A percentile compares a stretch with the other conserved stretches of the same genome.
Conservation (phyloP, 352 stramenopile species). For the Ophiocytium majus region DNA sequence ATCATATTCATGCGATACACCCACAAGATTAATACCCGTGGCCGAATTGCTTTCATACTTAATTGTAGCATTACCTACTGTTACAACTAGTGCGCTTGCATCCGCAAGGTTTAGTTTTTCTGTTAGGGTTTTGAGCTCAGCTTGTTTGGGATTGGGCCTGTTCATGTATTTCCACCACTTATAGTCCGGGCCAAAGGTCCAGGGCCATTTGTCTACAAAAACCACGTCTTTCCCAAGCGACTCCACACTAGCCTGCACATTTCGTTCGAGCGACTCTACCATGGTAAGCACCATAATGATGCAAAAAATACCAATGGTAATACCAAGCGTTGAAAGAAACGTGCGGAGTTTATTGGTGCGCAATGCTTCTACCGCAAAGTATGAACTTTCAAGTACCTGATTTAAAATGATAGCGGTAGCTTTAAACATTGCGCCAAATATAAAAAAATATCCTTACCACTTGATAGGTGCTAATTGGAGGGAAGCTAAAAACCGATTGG, state of each 20-base stretch:
- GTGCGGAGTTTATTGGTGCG: neutral
- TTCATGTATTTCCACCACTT: conserved; percentile 14
- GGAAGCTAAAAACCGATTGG: too few species aligned
- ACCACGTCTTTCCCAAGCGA: neutral
- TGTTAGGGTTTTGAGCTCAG: neutral
- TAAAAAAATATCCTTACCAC: too few species aligned
- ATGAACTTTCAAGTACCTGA: conserved; percentile 4
- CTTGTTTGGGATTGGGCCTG: neutral
- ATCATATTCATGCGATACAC: neutral
- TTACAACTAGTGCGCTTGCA: too few species aligned
- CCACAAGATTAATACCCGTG: neutral
- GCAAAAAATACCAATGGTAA: conserved; percentile 21
- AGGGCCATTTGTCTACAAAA: neutral
- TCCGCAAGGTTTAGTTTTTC: too few species aligned
- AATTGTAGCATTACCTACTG: too few species aligned
- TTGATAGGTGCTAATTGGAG: too few species aligned
- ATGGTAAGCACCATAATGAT: conserved; percentile 14
- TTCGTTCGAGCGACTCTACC: neutral
- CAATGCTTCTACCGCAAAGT: neutral
- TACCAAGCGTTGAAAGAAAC: neutral
- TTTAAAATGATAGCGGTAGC: too few species aligned
- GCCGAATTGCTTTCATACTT: neutral
- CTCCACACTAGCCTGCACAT: neutral
- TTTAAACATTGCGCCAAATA: too few species aligned
- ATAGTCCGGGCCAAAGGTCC: neutral